Evolutionary conservation across 129 eudicot genomes (phyloP).

Genomic region (Scalesia atractyloides): DNA sequence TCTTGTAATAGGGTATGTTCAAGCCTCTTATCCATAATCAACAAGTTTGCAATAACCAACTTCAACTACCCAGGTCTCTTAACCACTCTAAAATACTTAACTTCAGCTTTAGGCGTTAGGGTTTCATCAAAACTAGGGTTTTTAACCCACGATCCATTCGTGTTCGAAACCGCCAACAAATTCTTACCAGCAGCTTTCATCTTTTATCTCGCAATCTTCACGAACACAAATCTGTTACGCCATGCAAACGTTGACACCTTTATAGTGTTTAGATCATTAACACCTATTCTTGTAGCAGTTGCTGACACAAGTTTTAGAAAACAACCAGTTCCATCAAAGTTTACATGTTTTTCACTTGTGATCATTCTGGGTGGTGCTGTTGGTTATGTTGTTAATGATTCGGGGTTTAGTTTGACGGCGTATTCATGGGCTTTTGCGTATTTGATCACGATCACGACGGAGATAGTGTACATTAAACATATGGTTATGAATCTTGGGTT

Average conservation of each 20-base stretch:
- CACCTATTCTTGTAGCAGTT: slow-evolving; percentile 76
- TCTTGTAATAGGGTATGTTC: slow-evolving; percentile 83
- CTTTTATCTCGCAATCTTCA: slow-evolving; percentile 76
- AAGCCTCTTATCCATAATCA: slow-evolving; percentile 79
- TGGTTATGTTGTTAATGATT: slow-evolving; percentile 92
- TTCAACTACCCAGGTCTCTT: slow-evolving; percentile 84
- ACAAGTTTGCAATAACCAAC: slow-evolving; percentile 85
- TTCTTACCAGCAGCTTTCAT: slow-evolving; percentile 84
- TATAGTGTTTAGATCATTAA: slow-evolving; percentile 79
- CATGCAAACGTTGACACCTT: slow-evolving; percentile 94
- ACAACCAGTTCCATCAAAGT: slow-evolving; percentile 79
- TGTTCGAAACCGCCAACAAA: slow-evolving; percentile 70
- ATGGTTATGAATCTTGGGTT: slow-evolving; percentile 93
- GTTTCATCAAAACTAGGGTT: slow-evolving; percentile 76
- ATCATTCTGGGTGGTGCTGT: slow-evolving; percentile 82
- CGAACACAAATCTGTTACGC: slow-evolving; percentile 80
- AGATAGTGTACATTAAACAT: slow-evolving; percentile 93
- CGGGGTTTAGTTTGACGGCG: slow-evolving; percentile 73
- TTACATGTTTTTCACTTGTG: slow-evolving; percentile 66
- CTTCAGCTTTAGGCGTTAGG: slow-evolving; percentile 86
- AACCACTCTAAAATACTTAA: slow-evolving; percentile 75
- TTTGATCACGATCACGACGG: slow-evolving; percentile 80
- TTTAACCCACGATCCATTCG: slow-evolving; percentile 71
- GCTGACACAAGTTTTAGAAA: slow-evolving; percentile 82
- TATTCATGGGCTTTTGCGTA: slow-evolving; percentile 95